These are phyloP conservation scores for Fusarium chuoi DNA, from an alignment of 2,329 filamentous ascomycete species.

Conservation along the genomic window DNA sequence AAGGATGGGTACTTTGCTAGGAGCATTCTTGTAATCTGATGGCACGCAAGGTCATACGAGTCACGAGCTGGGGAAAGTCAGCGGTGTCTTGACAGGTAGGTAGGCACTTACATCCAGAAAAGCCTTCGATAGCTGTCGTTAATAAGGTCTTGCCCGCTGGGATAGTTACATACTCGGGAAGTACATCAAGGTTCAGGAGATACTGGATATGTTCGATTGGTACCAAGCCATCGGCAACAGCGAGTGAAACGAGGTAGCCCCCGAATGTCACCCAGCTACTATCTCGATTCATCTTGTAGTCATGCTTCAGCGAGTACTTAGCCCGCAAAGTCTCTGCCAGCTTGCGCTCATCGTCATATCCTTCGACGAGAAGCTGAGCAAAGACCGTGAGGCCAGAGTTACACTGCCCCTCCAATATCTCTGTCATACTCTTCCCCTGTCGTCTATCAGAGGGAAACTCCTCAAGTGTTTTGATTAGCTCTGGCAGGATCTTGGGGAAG, in stretches of 20 bases:
- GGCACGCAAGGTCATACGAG: neutral
- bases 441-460: accelerated
- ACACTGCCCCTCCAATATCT: neutral
- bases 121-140: neutral
- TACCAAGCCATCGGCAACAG: neutral
- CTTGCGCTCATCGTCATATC: neutral
- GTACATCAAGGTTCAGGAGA: neutral
- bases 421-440: neutral
- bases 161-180: neutral
- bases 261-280: neutral
- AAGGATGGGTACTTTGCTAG: neutral
- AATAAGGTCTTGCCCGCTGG: neutral
- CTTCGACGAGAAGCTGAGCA: neutral
- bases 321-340: accelerated
- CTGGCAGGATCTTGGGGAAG: neutral
- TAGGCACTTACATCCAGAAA: neutral
- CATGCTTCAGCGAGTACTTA: accelerated
- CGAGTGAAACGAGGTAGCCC: accelerated
- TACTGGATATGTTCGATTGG: neutral
- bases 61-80: neutral
- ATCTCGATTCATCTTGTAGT: neutral
- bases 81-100: accelerated
- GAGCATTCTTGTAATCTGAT: neutral
- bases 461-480: neutral
- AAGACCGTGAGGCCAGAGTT: neutral